Percentiles rank a stretch among this genome's conserved stretches.
Conservation (phyloP, 768 basidiomycete genomes). For the Suillus variegatus region DNA sequence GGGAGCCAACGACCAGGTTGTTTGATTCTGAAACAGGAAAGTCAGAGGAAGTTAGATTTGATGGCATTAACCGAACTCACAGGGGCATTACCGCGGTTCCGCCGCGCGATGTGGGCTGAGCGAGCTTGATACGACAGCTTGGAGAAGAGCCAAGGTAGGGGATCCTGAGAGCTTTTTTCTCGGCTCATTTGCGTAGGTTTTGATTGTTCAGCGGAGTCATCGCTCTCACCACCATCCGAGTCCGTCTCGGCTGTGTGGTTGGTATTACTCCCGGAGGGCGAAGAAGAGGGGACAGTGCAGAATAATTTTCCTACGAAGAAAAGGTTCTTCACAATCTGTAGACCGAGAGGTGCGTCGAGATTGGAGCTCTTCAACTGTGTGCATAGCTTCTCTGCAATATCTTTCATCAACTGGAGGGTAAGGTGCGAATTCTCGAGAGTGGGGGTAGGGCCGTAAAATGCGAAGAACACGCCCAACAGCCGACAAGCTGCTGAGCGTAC, state of each 20-base stretch:
- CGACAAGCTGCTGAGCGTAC: conserved; percentile 82
- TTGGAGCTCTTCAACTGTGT: conserved; percentile 81
- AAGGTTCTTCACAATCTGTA: conserved; percentile 91
- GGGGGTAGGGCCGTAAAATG: conserved; percentile 34
- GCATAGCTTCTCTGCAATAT: conserved; percentile 71
- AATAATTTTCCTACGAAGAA: conserved; percentile 93
- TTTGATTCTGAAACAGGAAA: conserved; percentile 40
- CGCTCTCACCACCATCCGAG: conserved; percentile 28
- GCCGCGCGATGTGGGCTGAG: conserved; percentile 70
- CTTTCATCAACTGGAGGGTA: conserved; percentile 58
- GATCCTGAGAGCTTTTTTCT: conserved; percentile 36
- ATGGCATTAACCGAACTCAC: conserved; percentile 38
- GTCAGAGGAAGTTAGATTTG: neutral
- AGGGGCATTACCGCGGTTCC: conserved; percentile 48
- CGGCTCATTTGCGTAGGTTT: neutral
- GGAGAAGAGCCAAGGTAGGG: conserved; percentile 92
- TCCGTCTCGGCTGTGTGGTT: conserved; percentile 31
- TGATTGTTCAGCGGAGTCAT: conserved; percentile 7
- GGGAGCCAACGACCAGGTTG: conserved; percentile 83
- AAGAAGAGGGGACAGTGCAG: conserved; percentile 39
- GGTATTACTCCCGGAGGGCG: conserved; percentile 20
- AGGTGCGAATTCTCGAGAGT: conserved; percentile 41
- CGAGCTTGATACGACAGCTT: conserved; percentile 87
- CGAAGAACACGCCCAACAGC: conserved; percentile 71
- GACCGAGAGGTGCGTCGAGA: conserved; percentile 66